phyloP scores from a whole-genome alignment of 2,329 filamentous ascomycete genomes.

The Boeremia exigua region DNA sequence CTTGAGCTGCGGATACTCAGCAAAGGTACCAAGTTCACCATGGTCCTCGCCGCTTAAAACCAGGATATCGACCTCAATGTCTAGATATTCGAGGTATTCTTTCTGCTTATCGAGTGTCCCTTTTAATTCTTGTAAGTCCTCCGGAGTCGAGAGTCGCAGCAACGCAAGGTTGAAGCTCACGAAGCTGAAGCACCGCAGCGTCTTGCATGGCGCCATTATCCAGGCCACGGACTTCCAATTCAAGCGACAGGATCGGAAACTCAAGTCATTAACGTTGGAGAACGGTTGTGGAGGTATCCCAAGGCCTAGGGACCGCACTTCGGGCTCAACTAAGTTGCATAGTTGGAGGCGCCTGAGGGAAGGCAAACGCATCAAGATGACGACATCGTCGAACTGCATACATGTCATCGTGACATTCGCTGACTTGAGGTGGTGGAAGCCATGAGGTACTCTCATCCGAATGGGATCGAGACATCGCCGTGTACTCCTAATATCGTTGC shows the following conservation, averaged over 20 bases:
- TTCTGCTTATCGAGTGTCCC: not conserved
- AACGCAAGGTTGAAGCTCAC: slow-evolving; percentile 16
- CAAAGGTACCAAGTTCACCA: slow-evolving; percentile 12
- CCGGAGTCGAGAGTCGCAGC: slow-evolving; percentile 6
- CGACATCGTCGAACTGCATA: slow-evolving; percentile 15
- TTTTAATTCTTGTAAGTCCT: slow-evolving; percentile 8
- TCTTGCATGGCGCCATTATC: slow-evolving; percentile 15
- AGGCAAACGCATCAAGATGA: slow-evolving; percentile 10
- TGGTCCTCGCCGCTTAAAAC: slow-evolving; percentile 7
- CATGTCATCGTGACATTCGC: slow-evolving; percentile 15
- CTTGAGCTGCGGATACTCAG: not conserved
- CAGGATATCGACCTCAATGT: slow-evolving; percentile 14
- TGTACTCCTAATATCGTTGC: slow-evolving; percentile 6
- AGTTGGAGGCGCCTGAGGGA: slow-evolving; percentile 11
- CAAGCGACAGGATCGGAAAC: slow-evolving; percentile 10
- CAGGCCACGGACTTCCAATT: slow-evolving; percentile 15
- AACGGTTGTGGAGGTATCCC: slow-evolving; percentile 5
- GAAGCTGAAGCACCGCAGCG: slow-evolving; percentile 8
- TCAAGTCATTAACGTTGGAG: slow-evolving; percentile 11
- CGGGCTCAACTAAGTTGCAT: slow-evolving; percentile 13
- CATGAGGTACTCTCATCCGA: slow-evolving; percentile 8
- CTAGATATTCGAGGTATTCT: slow-evolving; percentile 1
- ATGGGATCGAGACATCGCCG: slow-evolving; percentile 14
- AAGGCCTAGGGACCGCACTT: slow-evolving; percentile 5
- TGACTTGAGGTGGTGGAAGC: slow-evolving; percentile 4